Evolutionary conservation across 345 rosid species (phyloP).

Genomic region (Limnanthes douglasii): DNA sequence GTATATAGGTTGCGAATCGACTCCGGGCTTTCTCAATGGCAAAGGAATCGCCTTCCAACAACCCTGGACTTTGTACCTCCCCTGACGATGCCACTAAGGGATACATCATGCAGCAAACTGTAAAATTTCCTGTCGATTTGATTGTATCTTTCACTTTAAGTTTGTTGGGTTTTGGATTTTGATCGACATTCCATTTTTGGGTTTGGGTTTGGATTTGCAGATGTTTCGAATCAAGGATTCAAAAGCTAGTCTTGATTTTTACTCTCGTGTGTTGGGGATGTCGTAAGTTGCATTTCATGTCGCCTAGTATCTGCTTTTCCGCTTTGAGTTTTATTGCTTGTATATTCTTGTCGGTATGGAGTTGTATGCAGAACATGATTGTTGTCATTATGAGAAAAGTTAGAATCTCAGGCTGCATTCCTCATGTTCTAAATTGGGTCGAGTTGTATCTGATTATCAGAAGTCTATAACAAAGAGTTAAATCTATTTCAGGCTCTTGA

Average conservation of each 20-base stretch:
- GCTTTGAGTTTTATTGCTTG: background rate
- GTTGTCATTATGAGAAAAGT: background rate
- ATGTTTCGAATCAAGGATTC: conserved; percentile 97
- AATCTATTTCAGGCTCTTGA: conserved; percentile 50
- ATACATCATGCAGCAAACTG: conserved; percentile 88
- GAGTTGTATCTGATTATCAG: background rate
- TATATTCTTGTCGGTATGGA: background rate
- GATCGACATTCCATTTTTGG: no score
- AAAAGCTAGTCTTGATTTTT: conserved; percentile 72
- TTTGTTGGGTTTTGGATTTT: no score
- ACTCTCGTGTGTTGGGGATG: conserved; percentile 91
- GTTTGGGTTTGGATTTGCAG: no score
- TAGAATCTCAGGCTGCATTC: no score
- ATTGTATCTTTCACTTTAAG: no score
- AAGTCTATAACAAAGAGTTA: no score
- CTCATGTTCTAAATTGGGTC: no score
- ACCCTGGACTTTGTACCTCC: conserved; percentile 54
- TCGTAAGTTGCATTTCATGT: conserved; percentile 61
- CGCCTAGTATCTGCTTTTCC: background rate
- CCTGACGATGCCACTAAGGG: conserved; percentile 70
- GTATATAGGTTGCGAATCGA: no score
- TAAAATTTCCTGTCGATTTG: conserved; percentile 19
- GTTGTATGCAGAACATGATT: background rate
- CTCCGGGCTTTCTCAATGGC: conserved; percentile 58
- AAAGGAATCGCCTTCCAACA: conserved; percentile 57